Percentiles rank a stretch among this genome's conserved stretches.
Evolutionary conservation across 2,329 filamentous ascomycete genomes (phyloP).

Genomic region (Hirsutella minnesotensis): DNA sequence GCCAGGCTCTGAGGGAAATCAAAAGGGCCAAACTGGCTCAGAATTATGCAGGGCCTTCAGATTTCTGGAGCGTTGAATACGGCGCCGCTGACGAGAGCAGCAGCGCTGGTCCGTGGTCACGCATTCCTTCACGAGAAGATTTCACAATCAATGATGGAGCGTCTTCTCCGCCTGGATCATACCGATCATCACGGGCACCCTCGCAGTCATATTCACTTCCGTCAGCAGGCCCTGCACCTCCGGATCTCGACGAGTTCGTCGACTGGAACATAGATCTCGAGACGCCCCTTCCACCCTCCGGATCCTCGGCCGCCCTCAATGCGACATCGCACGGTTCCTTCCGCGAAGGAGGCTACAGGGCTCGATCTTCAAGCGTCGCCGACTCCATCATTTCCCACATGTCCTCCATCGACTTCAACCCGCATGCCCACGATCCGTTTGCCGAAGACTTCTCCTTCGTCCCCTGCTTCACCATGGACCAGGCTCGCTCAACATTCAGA

Average conservation of each 20-base stretch:
- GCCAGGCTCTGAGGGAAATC: slow-evolving; percentile 43
- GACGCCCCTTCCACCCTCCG: slow-evolving; percentile 37
- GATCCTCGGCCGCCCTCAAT: slow-evolving; percentile 51
- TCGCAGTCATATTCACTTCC: slow-evolving; percentile 35
- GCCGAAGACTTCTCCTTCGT: slow-evolving; percentile 89
- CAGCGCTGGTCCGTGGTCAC: slow-evolving; percentile 25
- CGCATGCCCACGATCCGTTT: slow-evolving; percentile 49
- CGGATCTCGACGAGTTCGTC: slow-evolving; percentile 22
- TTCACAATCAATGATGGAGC: slow-evolving; percentile 23
- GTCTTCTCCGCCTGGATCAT: slow-evolving; percentile 25
- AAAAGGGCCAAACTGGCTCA: slow-evolving; percentile 44
- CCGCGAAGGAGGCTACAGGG: slow-evolving; percentile 52
- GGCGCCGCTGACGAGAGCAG: slow-evolving; percentile 46
- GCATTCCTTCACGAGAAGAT: slow-evolving; percentile 29
- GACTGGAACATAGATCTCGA: slow-evolving; percentile 40
- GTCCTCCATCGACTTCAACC: slow-evolving; percentile 50
- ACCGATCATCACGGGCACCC: slow-evolving; percentile 31
- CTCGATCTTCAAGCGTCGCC: slow-evolving; percentile 67
- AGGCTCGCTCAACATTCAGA: slow-evolving; percentile 74
- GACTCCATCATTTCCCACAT: slow-evolving; percentile 64
- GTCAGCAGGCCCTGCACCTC: slow-evolving; percentile 19
- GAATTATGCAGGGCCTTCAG: slow-evolving; percentile 39
- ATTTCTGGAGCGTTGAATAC: slow-evolving; percentile 78
- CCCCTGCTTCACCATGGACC: slow-evolving; percentile 77
- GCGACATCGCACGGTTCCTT: slow-evolving; percentile 64